Percentiles rank a stretch among this genome's conserved stretches.
Conservation (phyloP, 805 yeast genomes). For the Yamadazyma nakazawae region DNA sequence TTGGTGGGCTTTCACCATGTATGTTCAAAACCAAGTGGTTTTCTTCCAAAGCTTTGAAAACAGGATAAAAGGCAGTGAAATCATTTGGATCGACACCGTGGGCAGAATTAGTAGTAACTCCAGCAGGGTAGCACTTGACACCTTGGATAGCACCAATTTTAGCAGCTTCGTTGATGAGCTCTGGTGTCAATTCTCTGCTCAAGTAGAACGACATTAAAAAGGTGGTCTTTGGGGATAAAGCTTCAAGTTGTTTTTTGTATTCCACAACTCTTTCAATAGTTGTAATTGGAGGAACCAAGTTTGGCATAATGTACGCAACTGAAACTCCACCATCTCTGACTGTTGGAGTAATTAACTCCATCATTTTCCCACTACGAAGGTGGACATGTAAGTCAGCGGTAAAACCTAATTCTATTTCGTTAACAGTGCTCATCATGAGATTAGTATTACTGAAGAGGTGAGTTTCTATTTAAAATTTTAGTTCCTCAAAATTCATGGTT, state of each 20-base stretch:
- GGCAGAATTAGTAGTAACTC: constrained; percentile 95
- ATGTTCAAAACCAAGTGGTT: constrained; percentile 76
- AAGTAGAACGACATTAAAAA: constrained; percentile 90
- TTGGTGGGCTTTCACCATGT: constrained; percentile 91
- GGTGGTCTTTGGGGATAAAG: constrained; percentile 74
- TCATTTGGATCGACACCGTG: constrained; percentile 94
- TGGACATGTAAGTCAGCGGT: constrained; percentile 96
- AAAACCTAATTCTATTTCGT: constrained; percentile 53
- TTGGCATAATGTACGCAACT: constrained; percentile 94
- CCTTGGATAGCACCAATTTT: constrained; percentile 68
- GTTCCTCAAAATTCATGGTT: neutral
- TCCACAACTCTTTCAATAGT: constrained; percentile 66
- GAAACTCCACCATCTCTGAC: constrained; percentile 88
- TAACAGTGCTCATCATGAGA: neutral
- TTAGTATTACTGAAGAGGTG: neutral
- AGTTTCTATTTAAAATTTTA: neutral
- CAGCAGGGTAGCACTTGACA: constrained; percentile 97
- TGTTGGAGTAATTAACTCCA: constrained; percentile 87
- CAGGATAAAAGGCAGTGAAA: constrained; percentile 82
- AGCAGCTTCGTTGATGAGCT: constrained; percentile 77
- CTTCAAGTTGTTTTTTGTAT: constrained; percentile 63
- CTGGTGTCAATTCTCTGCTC: constrained; percentile 78
- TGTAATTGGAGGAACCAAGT: constrained; percentile 87
- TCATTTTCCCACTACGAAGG: constrained; percentile 90
- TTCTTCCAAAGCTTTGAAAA: constrained; percentile 84